Conservation (phyloP, 179 eudicot species). For the Spinacia oleracea region DNA sequence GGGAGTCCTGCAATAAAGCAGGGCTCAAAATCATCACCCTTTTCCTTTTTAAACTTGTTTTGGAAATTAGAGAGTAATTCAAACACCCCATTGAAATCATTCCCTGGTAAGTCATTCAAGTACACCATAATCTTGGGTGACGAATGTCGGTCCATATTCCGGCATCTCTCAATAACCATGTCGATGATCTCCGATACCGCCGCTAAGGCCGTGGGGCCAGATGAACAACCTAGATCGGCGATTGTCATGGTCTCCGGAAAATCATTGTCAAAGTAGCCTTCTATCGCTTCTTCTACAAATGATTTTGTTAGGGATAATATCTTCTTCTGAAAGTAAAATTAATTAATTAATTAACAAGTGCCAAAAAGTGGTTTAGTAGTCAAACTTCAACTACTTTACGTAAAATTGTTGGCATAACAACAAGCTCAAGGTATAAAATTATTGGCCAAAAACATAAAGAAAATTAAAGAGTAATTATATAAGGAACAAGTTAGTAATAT, state of each 20-base stretch:
- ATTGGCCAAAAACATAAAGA: too few species aligned
- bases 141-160: neutral
- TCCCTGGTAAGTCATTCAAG: constrained; percentile 60
- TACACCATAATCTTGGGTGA: constrained; percentile 44
- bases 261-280: constrained; percentile 22
- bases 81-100: constrained; percentile 60
- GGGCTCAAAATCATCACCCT: constrained; percentile 24
- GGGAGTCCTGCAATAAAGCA: constrained; percentile 42
- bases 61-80: constrained; percentile 23
- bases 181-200: constrained; percentile 31
- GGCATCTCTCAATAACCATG: constrained; percentile 1
- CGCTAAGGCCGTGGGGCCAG: constrained; percentile 51
- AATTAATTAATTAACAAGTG: too few species aligned
- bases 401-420: too few species aligned
- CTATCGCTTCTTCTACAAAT: constrained; percentile 41
- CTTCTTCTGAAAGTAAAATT: constrained; percentile 37
- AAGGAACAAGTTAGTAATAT: too few species aligned
- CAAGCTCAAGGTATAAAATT: too few species aligned
- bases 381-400: too few species aligned
- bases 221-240: constrained; percentile 64
- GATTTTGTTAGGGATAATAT: constrained; percentile 42
- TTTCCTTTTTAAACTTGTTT: constrained; percentile 21
- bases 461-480: too few species aligned
- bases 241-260: constrained; percentile 36
- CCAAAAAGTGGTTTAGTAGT: too few species aligned